Conservation (phyloP, 257 asterid species). For the Nicotiana obtusifolia region DNA sequence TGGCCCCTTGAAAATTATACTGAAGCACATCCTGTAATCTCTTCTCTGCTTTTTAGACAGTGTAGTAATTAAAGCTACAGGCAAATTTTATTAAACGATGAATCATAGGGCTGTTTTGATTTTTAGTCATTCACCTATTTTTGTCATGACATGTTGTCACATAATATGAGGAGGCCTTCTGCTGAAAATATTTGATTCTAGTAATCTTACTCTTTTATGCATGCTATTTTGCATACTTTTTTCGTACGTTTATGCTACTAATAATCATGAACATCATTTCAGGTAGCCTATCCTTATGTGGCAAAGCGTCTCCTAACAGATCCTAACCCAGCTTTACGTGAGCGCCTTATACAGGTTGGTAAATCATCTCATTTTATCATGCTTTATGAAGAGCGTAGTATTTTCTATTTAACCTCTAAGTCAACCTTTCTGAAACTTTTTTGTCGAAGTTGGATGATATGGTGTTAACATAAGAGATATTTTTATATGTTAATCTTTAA, state of each 20-base stretch:
- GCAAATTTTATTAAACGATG: background rate
- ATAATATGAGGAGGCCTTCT: background rate
- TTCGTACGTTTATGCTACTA: background rate
- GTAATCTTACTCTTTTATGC: background rate
- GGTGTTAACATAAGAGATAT: background rate
- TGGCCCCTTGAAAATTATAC: background rate
- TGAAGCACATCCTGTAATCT: background rate
- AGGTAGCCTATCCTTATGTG: slow-evolving; percentile 99
- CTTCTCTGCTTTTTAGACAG: background rate
- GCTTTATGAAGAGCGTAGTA: background rate
- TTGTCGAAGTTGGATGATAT: background rate
- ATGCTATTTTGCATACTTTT: background rate
- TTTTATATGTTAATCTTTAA: background rate
- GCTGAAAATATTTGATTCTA: background rate
- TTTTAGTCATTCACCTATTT: background rate
- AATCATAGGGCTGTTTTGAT: background rate
- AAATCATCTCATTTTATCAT: background rate
- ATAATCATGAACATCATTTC: slow-evolving; percentile 9
- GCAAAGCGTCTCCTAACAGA: slow-evolving; percentile 98
- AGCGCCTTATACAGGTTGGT: slow-evolving; percentile 90
- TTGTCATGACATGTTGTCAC: background rate
- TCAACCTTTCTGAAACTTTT: background rate
- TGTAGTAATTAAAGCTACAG: background rate
- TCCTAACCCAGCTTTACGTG: slow-evolving; percentile 97
- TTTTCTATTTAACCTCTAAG: background rate